Conservation (phyloP, 192 early-diverging fungal species). For the Backusella mclennaniae region DNA sequence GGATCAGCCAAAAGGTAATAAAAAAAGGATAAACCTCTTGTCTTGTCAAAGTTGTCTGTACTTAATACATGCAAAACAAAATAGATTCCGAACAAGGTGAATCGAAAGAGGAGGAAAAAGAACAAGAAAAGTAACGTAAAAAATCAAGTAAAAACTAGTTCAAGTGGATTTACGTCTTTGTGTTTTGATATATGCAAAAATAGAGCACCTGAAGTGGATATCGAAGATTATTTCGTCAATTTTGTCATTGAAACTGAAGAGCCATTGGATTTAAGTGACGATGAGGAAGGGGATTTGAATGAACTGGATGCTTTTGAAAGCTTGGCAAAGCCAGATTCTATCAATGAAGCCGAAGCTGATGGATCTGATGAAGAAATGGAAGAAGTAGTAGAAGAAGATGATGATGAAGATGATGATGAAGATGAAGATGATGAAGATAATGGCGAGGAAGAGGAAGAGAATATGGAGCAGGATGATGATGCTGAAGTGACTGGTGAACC, state of each 20-base stretch:
- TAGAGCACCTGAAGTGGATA: slow-evolving; percentile 8
- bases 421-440: slow-evolving; percentile 34
- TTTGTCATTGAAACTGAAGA: slow-evolving; percentile 23
- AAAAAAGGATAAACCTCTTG: background rate
- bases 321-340: slow-evolving; percentile 19
- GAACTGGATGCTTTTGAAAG: slow-evolving; percentile 31
- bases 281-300: slow-evolving; percentile 31
- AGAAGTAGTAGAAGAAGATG: slow-evolving; percentile 20
- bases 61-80: background rate
- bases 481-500: slow-evolving; percentile 33
- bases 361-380: slow-evolving; percentile 20
- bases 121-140: background rate
- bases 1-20: slow-evolving; percentile 5
- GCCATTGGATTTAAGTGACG: slow-evolving; percentile 29
- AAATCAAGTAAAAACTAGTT: background rate
- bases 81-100: background rate
- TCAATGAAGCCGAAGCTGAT: background rate
- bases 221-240: slow-evolving; percentile 21
- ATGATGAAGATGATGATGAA: slow-evolving; percentile 13
- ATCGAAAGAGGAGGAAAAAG: background rate
- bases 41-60: too few relatives aligned
- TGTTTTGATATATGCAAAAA: background rate
- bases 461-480: slow-evolving; percentile 27
- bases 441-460: slow-evolving; percentile 19
- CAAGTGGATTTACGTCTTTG: background rate